Conservation (phyloP, 1,139 yeast species). For the Protomyces lactucae-debilis region DNA sequence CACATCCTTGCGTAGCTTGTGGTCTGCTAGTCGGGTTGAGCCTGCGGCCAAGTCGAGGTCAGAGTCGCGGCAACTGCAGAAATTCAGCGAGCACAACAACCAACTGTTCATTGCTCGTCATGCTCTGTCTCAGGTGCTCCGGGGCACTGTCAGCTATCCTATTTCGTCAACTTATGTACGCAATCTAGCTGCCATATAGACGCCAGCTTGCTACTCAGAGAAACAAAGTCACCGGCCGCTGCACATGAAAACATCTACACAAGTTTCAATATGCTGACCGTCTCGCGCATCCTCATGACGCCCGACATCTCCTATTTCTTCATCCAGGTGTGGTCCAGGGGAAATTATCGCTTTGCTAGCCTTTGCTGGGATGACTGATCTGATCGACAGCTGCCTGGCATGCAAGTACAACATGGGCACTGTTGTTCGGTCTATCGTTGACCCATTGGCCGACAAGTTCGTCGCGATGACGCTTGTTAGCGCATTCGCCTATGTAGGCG, state of each 20-base stretch:
- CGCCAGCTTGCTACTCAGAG: too few species aligned
- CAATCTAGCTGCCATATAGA: too few species aligned
- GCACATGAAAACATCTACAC: constrained; percentile 62
- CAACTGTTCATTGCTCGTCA: too few species aligned
- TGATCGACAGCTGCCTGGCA: constrained; percentile 87
- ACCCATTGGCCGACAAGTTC: constrained; percentile 92
- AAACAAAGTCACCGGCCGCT: too few species aligned
- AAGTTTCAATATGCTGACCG: constrained; percentile 76
- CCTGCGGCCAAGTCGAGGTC: too few species aligned
- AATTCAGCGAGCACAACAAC: too few species aligned
- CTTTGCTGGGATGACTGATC: constrained; percentile 85
- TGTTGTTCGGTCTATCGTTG: constrained; percentile 82
- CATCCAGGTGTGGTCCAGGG: constrained; percentile 45
- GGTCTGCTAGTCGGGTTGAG: too few species aligned
- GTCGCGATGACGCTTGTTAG: constrained; percentile 82
- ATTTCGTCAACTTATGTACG: too few species aligned
- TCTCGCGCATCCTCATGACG: constrained; percentile 69
- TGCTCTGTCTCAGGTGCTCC: too few species aligned
- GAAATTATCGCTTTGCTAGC: constrained; percentile 67
- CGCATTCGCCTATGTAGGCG: constrained; percentile 63
- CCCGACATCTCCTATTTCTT: constrained; percentile 81
- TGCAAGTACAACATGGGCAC: constrained; percentile 70
- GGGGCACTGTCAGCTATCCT: too few species aligned
- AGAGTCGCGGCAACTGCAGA: too few species aligned
- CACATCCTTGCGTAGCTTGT: too few species aligned